Conservation (phyloP, 768 basidiomycete species). For the Phylloporus rhodoxanthus region DNA sequence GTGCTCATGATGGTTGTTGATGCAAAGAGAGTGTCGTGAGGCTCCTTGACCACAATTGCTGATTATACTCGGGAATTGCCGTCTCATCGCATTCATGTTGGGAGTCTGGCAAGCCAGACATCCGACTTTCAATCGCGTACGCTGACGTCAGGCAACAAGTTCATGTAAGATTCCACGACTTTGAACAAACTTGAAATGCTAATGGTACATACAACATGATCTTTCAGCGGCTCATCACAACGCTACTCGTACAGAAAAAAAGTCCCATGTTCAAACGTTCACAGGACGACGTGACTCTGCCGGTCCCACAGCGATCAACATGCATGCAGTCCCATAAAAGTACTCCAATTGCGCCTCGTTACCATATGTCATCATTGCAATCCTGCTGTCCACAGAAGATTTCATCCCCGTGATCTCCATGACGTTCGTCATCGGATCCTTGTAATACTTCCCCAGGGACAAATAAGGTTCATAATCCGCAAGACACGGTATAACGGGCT, state of each 20-base stretch:
- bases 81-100: no score
- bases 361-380: background rate
- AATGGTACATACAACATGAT: no score
- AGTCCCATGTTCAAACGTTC: background rate
- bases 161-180: no score
- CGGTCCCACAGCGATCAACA: slow-evolving; percentile 6
- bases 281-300: background rate
- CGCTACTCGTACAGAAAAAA: background rate
- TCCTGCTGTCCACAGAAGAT: background rate
- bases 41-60: no score
- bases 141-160: no score
- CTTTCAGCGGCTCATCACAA: no score
- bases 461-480: background rate
- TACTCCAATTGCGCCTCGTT: background rate
- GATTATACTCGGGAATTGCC: no score
- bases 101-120: no score
- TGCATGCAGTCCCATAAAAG: slow-evolving; percentile 13
- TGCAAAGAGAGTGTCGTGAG: no score
- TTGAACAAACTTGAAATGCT: no score
- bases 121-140: no score
- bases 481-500: background rate
- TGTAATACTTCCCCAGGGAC: background rate
- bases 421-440: slow-evolving; percentile 2
- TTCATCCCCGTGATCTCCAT: slow-evolving; percentile 10
- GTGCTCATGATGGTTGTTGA: no score